Conservation (phyloP, 2,329 filamentous ascomycete genomes). For the Metarhizium anisopliae region DNA sequence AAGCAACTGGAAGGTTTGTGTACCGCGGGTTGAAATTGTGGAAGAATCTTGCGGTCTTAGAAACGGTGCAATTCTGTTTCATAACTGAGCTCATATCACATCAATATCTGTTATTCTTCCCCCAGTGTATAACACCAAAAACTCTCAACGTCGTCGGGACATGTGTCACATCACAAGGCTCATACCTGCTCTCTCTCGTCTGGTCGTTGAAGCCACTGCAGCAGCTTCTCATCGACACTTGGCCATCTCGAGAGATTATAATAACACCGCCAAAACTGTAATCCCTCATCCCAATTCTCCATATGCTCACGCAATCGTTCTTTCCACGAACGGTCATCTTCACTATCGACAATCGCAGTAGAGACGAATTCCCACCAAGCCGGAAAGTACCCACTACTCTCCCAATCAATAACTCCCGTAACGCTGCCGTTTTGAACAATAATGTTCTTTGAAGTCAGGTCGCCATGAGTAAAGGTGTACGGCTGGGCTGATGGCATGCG, state of each 20-base stretch:
- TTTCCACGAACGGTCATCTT: constrained; percentile 14
- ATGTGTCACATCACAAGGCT: not conserved
- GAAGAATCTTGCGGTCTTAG: not conserved
- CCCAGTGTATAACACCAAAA: not conserved
- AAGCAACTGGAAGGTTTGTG: too few species aligned
- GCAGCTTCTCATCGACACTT: not conserved
- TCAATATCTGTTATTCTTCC: not conserved
- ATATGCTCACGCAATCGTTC: constrained; percentile 9
- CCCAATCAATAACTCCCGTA: constrained; percentile 31
- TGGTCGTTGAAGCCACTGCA: not conserved
- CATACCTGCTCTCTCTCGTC: not conserved
- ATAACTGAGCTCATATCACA: not conserved
- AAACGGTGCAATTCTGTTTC: not conserved
- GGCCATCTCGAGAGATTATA: not conserved
- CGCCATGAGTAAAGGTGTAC: constrained; percentile 26
- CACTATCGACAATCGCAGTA: constrained; percentile 18
- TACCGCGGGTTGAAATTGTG: not conserved
- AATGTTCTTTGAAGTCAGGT: constrained; percentile 27
- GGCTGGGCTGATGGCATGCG: constrained; percentile 13
- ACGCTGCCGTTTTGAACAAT: constrained; percentile 26
- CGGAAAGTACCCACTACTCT: constrained; percentile 26
- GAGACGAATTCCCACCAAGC: constrained; percentile 28
- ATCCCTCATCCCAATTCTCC: constrained; percentile 6
- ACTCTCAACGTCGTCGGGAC: not conserved
- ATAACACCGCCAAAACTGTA: not conserved